Conservation (phyloP, 371 early-diverging fungal species). For the Actinomortierella wolfii region DNA sequence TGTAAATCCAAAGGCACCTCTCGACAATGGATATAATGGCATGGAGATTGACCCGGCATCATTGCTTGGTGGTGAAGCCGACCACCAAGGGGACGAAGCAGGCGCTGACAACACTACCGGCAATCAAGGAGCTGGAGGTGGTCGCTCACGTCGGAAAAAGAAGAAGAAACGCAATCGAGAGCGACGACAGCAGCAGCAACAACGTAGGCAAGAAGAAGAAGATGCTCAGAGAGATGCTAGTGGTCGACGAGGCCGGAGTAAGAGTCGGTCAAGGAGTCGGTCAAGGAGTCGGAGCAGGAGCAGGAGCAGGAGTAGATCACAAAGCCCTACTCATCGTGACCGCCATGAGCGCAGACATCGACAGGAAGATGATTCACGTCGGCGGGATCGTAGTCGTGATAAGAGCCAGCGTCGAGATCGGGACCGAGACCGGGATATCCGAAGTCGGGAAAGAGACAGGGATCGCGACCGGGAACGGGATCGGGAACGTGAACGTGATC, state of each 20-base stretch:
- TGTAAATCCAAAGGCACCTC: neutral
- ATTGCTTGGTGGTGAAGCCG: neutral
- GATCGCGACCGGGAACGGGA: slow-evolving; percentile 8
- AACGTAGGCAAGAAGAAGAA: slow-evolving; percentile 15
- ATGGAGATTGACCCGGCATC: neutral
- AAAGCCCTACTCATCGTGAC: no score
- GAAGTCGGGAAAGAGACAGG: neutral
- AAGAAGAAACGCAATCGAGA: neutral
- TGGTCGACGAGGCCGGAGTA: neutral
- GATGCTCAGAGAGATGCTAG: slow-evolving; percentile 15
- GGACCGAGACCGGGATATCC: no score
- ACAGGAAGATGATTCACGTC: no score
- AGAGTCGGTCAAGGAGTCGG: neutral
- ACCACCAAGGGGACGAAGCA: neutral
- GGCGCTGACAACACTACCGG: neutral
- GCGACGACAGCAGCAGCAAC: slow-evolving; percentile 1
- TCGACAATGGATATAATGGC: neutral
- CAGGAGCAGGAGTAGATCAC: slow-evolving; percentile 3
- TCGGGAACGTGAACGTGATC: slow-evolving; percentile 12
- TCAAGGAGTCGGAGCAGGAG: neutral
- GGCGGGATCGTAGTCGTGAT: no score
- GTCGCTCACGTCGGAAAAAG: neutral
- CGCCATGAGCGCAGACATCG: no score
- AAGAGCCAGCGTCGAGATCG: no score
- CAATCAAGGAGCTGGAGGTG: slow-evolving; percentile 9